Evolutionary conservation across 176 grass and related monocot genomes (phyloP), one percentile per base, ranked within the genome.

Genomic region (Secale cereale): DNA sequence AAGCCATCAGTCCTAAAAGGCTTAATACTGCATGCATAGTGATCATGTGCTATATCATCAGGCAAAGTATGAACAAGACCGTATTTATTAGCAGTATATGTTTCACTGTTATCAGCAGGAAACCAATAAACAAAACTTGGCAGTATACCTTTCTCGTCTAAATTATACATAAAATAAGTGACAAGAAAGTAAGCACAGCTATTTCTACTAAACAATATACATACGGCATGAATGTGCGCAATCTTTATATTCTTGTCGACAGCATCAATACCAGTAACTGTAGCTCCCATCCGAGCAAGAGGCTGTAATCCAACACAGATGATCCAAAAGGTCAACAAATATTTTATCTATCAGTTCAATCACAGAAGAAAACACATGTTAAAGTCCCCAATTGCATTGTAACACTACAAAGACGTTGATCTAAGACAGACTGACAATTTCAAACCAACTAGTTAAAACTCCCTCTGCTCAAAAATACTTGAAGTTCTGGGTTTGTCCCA

Each of bases 171-270:
- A 64, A 74, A 72, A 59, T 57, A 52, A 59, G 43, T 77, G 17
- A n/a, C 3, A 22, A 79, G 29, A 73, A 20, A 84, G 41, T 32
- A 79, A 79, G 41, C 1, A 79, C 46, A 43, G 15, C 26, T 88
- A 59, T 28, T 65, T 22, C 3, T 65, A 83, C 31, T 11, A 7
- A 79, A 79, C 61, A 79, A 75, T 74, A 79, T 74, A 69, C 89
- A 80, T 95, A 98, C 96, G 76, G 93, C 91, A 82, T 98, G 96
- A 79, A 98, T 86, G 83, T 63, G 76, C 85, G 93, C 96, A 60
- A 94, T 94, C 76, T 95, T 95, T 75, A 95, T 98, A 77, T 98
- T 98, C 88, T 92, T 92, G 73, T 94, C 91, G 12, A 91, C 93
- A 74, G 93, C 96, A 89, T 98, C 96, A 86, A 98, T 95, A 31